Evolutionary conservation across 208 protist species (phyloP).

Genomic region (Strigomonas culicis): DNA sequence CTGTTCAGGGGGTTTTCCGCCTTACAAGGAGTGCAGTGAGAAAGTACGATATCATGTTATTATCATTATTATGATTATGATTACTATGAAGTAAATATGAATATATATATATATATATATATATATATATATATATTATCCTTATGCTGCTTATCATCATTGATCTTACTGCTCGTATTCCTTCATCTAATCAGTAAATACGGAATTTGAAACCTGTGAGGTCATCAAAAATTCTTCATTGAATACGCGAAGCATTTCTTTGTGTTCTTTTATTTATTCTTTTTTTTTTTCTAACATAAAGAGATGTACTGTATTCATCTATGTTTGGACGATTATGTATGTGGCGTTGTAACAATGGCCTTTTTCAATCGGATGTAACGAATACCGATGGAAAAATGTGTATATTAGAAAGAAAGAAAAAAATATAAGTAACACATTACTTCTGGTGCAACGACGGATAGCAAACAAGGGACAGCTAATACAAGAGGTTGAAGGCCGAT

Average conservation of each 20-base stretch:
- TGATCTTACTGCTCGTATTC: too few species aligned
- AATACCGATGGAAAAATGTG: neutral
- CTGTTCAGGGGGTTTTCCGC: neutral
- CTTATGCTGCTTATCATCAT: too few species aligned
- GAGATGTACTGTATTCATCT: neutral
- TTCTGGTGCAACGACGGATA: too few species aligned
- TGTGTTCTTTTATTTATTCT: neutral
- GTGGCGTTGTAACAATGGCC: neutral
- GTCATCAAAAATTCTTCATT: too few species aligned
- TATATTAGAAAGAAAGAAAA: constrained; percentile 12
- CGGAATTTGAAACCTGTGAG: too few species aligned
- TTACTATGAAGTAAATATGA: constrained; percentile 3
- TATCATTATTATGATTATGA: neutral
- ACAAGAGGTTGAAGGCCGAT: too few species aligned
- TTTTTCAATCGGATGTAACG: too few species aligned
- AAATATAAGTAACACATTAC: constrained; percentile 9
- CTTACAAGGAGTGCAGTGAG: neutral
- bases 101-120: constrained; percentile 4
- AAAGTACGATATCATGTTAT: neutral
- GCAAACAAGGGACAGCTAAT: too few species aligned
- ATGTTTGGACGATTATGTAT: too few species aligned
- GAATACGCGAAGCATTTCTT: too few species aligned
- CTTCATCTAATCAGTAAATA: too few species aligned
- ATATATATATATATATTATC: too few species aligned
- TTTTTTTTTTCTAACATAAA: neutral